Evolutionary conservation across 805 yeast genomes (phyloP), one percentile per base, ranked within the genome.

Genomic region (Blastobotrys americana): DNA sequence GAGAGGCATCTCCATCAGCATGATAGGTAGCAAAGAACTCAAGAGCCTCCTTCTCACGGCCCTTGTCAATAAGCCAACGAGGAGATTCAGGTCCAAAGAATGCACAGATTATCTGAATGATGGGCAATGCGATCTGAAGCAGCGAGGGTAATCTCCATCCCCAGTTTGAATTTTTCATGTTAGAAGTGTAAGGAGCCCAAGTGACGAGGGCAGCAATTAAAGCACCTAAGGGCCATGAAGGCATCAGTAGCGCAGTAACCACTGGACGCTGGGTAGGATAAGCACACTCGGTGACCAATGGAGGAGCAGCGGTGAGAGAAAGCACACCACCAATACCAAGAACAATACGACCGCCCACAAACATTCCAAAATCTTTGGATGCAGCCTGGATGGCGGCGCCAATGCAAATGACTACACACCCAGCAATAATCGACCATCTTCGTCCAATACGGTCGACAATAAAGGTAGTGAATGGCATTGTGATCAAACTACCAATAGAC

Each of bases 81-180:
- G 96, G 96, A 37, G 86, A 76, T 58, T 86, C 95, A 0, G 96
- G 96, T 15, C 86, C 63, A 35, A 76, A 72, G 40, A 65, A 55
- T 25, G 69, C 72, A 50, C 80, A 76, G 50, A 79, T 70, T 6
- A 85, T 81, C 25, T 80, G 60, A 44, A 81, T 57, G 39, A 80
- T 64, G 46, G 81, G 20, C 55, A 78, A 79, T 23, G 80, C 49
- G 46, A 77, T 69, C 63, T 37, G 43, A 21, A 43, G 13, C 19
- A 37, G 8, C 5, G 31, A 20, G 18, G 49, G 47, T 4, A 45
- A 27, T 42, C 46, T 17, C 43, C 51, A 45, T 18, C 41, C 22
- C 46, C 48, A 35, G 43, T 25, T 34, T 28, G 31, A 25, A 13
- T 25, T 41, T 25, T 42, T 25, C 31, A 25, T 25, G 31, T 25